A percentile compares a stretch with the other conserved stretches of the same genome.
Evolutionary conservation across 2,329 filamentous ascomycete species (phyloP).

Genomic region (Alternaria infectoria): DNA sequence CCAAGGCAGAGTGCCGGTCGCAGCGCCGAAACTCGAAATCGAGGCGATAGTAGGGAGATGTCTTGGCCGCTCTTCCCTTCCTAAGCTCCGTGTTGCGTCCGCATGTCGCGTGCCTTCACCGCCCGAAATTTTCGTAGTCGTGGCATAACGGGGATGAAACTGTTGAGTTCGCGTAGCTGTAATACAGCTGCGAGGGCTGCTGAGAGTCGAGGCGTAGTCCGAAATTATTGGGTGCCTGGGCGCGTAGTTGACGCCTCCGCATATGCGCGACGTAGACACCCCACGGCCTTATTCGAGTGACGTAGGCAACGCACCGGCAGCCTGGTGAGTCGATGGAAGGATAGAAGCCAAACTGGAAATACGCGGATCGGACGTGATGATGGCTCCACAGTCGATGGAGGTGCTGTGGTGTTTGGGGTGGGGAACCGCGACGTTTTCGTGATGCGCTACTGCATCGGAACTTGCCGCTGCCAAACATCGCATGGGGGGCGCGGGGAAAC

Average conservation of each 20-base stretch:
- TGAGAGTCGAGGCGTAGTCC: not conserved
- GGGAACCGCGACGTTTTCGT: not conserved
- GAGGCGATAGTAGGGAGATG: not conserved
- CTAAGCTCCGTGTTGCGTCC: not conserved
- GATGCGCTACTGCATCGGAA: not conserved
- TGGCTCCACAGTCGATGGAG: not conserved
- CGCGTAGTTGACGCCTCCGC: not conserved
- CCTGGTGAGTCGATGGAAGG: not conserved
- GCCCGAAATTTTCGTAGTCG: not conserved
- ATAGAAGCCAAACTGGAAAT: not conserved
- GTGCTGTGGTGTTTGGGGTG: not conserved
- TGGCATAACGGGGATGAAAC: not conserved
- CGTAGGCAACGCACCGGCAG: not conserved
- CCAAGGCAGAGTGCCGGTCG: not conserved
- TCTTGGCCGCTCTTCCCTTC: not conserved
- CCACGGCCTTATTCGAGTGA: not conserved
- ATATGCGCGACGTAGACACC: not conserved
- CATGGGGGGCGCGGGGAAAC: constrained; percentile 4
- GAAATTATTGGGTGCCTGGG: not conserved
- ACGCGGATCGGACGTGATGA: not conserved
- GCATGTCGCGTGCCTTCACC: not conserved
- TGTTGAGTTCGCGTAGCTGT: not conserved
- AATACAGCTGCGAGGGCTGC: not conserved
- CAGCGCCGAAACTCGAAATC: not conserved
- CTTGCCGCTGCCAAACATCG: not conserved